Base-by-base conservation (phyloP, 2,329 filamentous ascomycete species). In the Triangularia setosa region DNA sequence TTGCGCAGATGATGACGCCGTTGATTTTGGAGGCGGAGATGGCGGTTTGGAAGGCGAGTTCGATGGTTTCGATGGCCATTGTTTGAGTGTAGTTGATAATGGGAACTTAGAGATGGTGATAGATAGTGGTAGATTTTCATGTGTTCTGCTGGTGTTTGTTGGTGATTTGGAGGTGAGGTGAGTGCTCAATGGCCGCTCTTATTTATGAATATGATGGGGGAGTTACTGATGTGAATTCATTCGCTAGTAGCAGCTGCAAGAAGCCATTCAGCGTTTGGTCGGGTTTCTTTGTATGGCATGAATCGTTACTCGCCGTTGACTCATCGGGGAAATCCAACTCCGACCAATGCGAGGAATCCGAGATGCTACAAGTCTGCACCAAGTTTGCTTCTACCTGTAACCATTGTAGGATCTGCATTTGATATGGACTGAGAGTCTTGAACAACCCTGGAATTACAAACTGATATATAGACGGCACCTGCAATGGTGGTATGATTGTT, bases 1-100 rank as follows among this genome's bases (percentile, higher is more conserved):
- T 78, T 35, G 78, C 78, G 61, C 75, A 79, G 52, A 82, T 69
- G 6, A 81, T 69, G 28, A 75, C 80, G 16, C 79, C 79, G 35
- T 79, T 75, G 70, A 82, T 78, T 64, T 76, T 79, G 61, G 78
- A 78, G 1, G 74, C 70, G n/a, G 77, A 73, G 58, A 82, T 79
- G 61, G 79, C 78, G 4, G 73, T 70, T 61, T 78, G 73, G 61
- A 79, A 74, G 61, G 63, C 70, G 2, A 72, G 71, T 24, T 81
- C 79, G 57, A 81, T 78, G 48, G 72, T 70, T 27, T 66, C 33
- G 27, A 59, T 58, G 11, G 53, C 54, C 58, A 61, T 64, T 25
- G 25, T 24, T 9, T 21, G 14, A n/a, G 33, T 40, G 11, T 40
- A 18, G 16, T n/a, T 3, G 14, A n/a, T 4, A n/a, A 40, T 4